These are phyloP conservation scores for Metarhizium brunneum DNA, from an alignment of 2,329 filamentous ascomycete species.

Conservation along the genomic window DNA sequence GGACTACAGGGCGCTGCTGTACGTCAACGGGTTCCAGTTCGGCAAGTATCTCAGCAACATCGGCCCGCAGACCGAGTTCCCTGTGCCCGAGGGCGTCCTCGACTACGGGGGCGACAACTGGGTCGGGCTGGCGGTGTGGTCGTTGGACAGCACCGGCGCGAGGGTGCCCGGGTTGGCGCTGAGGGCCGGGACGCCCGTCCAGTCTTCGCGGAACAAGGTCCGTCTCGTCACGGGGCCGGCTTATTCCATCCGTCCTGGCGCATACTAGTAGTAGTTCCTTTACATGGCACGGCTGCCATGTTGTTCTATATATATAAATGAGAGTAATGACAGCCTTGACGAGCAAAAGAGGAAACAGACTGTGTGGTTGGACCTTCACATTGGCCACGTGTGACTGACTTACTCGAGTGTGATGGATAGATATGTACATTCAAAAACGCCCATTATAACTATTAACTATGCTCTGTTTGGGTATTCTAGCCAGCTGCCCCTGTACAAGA, in stretches of 20 bases:
- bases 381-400: too few species aligned
- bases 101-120: constrained; percentile 64
- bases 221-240: constrained; percentile 32
- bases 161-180: constrained; percentile 46
- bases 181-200: constrained; percentile 36
- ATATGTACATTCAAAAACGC: too few species aligned
- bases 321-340: too few species aligned
- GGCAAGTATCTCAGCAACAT: constrained; percentile 53
- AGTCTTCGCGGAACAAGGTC: constrained; percentile 38
- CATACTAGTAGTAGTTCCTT: constrained; percentile 35
- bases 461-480: neutral
- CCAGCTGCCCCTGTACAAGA: too few species aligned
- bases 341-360: too few species aligned
- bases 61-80: constrained; percentile 64
- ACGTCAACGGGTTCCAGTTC: constrained; percentile 70
- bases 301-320: too few species aligned
- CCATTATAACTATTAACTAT: neutral
- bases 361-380: too few species aligned
- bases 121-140: constrained; percentile 61
- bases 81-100: constrained; percentile 64
- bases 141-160: constrained; percentile 46
- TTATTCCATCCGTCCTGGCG: constrained; percentile 36
- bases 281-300: constrained; percentile 16
- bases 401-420: too few species aligned
- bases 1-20: constrained; percentile 55